Evolutionary conservation across 2,329 filamentous ascomycete genomes (phyloP), one percentile per base, ranked within the genome.

Genomic region (Trichoderma sp.): DNA sequence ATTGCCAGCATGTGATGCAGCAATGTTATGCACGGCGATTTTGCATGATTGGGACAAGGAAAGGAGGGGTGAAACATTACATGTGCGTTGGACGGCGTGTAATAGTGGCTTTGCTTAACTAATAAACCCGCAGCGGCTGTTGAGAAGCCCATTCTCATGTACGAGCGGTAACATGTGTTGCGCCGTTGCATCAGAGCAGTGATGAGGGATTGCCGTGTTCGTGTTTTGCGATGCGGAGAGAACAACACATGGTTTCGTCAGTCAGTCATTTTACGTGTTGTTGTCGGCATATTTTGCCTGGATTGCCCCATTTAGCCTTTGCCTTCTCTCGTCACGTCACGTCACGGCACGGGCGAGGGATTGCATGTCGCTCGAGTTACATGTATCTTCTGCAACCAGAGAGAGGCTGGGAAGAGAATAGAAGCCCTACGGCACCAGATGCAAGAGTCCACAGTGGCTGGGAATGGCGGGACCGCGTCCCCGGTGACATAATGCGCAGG

Each of bases 321-420:
- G 8, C 11, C 7, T 19, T 11, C 27, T 19, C 61, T 49, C 29
- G 11, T 21, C 33, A 43, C 24, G 37, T 47, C 40, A 43, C 59
- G 59, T 29, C 43, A 29, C 59, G 40, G 43, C 43, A 29, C 59
- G 40, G 43, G 19, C 49, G 31, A 21, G 60, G 60, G 60, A 55
- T 63, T 63, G 60, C 60, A 63, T 63, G 60, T 61, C 43, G 59
- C 59, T 59, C 21, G 21, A 37, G 57, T 37, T 43, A 40, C 37
- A 14, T 40, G 37, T 40, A 19, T n/a, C 19, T 24, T 49, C 27
- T 55, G 52, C 52, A 55, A 27, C 24, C 27, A 16, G 24, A 14
- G 24, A 55, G 1, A 6, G 11, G 24, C 33, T 14, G 33, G 13
- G 33, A 35, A 14, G 33, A 35, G 4, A 27, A 55, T 6, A 49